Conservation (phyloP, 768 basidiomycete species). For the Termitomyces sp. region DNA sequence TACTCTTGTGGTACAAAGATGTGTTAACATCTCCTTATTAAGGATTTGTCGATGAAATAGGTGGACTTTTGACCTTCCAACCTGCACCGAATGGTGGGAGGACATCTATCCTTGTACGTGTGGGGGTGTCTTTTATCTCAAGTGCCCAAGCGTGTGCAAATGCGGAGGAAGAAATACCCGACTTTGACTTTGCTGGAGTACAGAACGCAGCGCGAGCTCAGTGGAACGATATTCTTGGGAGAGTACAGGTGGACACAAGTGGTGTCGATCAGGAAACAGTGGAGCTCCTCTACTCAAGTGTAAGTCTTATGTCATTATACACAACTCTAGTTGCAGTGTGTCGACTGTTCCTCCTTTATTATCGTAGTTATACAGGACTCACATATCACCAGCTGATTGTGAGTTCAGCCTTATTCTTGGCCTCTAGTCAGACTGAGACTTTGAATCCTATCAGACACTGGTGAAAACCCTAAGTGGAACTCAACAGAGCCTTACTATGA, state of each 20-base stretch:
- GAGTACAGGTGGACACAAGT: conserved; percentile 46
- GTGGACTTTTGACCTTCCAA: conserved; percentile 46
- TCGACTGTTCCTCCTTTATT: background rate
- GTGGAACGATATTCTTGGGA: conserved; percentile 55
- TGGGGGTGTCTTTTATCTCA: conserved; percentile 63
- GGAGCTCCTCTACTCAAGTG: conserved; percentile 56
- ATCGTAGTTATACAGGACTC: conserved; percentile 48
- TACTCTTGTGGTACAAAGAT: background rate
- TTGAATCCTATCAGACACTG: conserved; percentile 36
- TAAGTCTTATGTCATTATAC: conserved; percentile 16
- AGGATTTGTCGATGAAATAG: conserved; percentile 48
- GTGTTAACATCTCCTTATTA: background rate
- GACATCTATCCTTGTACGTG: conserved; percentile 50
- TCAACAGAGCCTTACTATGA: conserved; percentile 64
- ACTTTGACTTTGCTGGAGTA: conserved; percentile 49
- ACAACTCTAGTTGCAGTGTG: background rate
- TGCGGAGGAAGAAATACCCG: conserved; percentile 54
- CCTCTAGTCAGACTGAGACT: background rate
- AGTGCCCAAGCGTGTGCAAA: conserved; percentile 54
- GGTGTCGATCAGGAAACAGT: conserved; percentile 43
- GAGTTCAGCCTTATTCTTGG: conserved; percentile 14
- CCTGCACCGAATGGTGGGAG: conserved; percentile 28
- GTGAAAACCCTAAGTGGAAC: conserved; percentile 60
- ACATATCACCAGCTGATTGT: conserved; percentile 65
- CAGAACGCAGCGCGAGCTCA: conserved; percentile 33